Conservation (phyloP, 2,329 filamentous ascomycete species). For the Nemania sp. region DNA sequence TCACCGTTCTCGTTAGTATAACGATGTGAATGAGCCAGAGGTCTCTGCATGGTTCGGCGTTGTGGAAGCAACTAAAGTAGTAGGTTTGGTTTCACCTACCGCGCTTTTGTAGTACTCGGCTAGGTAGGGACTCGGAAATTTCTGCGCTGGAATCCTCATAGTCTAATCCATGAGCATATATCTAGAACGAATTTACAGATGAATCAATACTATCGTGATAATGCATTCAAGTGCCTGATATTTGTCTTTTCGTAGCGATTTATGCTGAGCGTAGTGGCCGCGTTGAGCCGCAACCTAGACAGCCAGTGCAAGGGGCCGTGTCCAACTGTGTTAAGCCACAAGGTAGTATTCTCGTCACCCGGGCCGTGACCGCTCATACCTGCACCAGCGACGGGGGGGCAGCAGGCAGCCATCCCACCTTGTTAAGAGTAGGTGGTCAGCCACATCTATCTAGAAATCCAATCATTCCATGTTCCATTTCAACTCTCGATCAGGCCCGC, state of each 20-base stretch:
- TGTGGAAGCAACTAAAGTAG: conserved; percentile 10
- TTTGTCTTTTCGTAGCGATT: neutral
- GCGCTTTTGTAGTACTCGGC: conserved; percentile 16
- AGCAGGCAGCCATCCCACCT: too few relatives aligned
- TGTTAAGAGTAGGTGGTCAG: too few relatives aligned
- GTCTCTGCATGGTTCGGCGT: conserved; percentile 22
- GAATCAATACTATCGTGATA: neutral
- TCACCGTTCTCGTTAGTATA: conserved; percentile 8
- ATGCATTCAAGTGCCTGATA: neutral
- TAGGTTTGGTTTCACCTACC: conserved; percentile 9
- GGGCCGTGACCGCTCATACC: too few relatives aligned
- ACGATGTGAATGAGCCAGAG: conserved; percentile 3
- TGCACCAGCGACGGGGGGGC: too few relatives aligned
- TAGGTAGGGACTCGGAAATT: neutral
- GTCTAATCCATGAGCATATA: neutral
- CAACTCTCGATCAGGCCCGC: too few relatives aligned
- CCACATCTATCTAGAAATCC: too few relatives aligned
- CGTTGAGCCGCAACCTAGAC: too few relatives aligned
- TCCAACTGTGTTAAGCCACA: too few relatives aligned
- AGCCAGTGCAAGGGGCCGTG: too few relatives aligned
- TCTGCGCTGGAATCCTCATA: neutral
- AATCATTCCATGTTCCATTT: too few relatives aligned
- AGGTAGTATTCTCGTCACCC: too few relatives aligned
- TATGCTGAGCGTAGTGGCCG: too few relatives aligned
- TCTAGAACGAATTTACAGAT: neutral